Percentiles rank a stretch among this genome's conserved stretches.
Conservation (phyloP, 2,329 filamentous ascomycete genomes). For the Arthrobotrys iridis region DNA sequence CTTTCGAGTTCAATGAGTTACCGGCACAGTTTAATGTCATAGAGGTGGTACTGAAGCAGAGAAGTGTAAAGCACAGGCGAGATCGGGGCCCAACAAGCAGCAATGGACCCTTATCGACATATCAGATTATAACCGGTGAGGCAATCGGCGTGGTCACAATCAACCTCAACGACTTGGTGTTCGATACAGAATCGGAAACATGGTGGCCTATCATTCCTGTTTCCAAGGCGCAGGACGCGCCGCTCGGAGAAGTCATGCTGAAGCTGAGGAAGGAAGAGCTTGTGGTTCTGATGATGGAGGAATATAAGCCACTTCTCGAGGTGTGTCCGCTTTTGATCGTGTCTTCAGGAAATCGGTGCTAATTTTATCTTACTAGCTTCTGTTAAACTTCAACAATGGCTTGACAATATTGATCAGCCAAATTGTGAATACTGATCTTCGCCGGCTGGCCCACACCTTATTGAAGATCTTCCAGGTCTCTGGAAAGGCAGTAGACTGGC, state of each 20-base stretch:
- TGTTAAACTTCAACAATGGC: conserved; percentile 84
- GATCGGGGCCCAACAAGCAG: conserved; percentile 57
- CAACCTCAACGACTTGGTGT: conserved; percentile 71
- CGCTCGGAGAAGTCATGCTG: conserved; percentile 72
- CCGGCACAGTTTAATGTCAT: conserved; percentile 75
- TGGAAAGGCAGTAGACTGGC: conserved; percentile 83
- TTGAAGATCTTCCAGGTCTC: conserved; percentile 96
- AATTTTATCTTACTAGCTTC: conserved; percentile 64
- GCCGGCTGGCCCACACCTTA: conserved; percentile 82
- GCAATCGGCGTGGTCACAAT: conserved; percentile 78
- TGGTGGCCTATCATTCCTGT: conserved; percentile 73
- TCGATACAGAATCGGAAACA: conserved; percentile 70
- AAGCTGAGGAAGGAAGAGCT: conserved; percentile 75
- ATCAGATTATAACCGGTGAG: conserved; percentile 56
- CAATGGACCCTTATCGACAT: conserved; percentile 52
- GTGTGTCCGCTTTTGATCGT: conserved; percentile 33
- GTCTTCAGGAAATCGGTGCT: conserved; percentile 34
- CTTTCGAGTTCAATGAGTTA: conserved; percentile 79
- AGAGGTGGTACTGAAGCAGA: conserved; percentile 76
- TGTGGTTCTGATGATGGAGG: conserved; percentile 83
- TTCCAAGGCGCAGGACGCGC: conserved; percentile 66
- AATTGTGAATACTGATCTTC: conserved; percentile 78
- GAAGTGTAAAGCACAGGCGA: conserved; percentile 62
- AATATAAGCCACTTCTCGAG: conserved; percentile 84
- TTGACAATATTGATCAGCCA: conserved; percentile 86